phyloP scores from a whole-genome alignment of 257 asterid genomes.

The Plantago elongata region DNA sequence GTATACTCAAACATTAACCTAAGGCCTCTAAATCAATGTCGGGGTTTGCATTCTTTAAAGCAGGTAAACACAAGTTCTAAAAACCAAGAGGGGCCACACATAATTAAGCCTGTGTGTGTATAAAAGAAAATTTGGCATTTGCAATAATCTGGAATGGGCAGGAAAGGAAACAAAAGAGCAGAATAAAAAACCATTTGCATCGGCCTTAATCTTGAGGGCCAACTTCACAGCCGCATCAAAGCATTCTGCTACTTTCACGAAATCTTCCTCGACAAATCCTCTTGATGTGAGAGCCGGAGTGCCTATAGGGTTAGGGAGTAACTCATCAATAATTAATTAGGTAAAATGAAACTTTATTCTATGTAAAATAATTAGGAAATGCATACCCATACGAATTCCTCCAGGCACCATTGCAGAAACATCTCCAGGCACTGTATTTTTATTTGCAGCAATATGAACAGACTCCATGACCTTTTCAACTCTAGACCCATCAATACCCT shows the following conservation, averaged over 20 bases:
- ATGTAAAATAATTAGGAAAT: not conserved
- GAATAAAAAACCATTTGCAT: conserved; percentile 48
- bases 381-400: conserved; percentile 95
- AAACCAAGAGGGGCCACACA: not conserved
- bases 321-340: conserved; percentile 7
- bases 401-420: conserved; percentile 99
- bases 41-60: too few relatives aligned
- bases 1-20: too few relatives aligned
- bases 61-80: not conserved
- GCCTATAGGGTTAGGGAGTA: conserved; percentile 37
- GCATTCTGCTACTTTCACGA: conserved; percentile 79
- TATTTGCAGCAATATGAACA: conserved; percentile 95
- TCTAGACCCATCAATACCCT: conserved; percentile 98
- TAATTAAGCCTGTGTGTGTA: not conserved
- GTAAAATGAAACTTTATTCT: not conserved
- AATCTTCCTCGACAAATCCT: conserved; percentile 80
- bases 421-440: conserved; percentile 97
- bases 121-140: not conserved
- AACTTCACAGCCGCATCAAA: conserved; percentile 82
- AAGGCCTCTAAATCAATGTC: too few relatives aligned
- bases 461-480: conserved; percentile 90
- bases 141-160: not conserved
- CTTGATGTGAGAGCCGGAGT: conserved; percentile 96
- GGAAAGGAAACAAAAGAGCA: not conserved
- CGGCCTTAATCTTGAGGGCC: conserved; percentile 86